Percentiles rank a stretch among this genome's conserved stretches.
These are phyloP conservation scores for Moelleriella libera DNA, from an alignment of 2,329 filamentous ascomycete genomes.

Conservation along the genomic window DNA sequence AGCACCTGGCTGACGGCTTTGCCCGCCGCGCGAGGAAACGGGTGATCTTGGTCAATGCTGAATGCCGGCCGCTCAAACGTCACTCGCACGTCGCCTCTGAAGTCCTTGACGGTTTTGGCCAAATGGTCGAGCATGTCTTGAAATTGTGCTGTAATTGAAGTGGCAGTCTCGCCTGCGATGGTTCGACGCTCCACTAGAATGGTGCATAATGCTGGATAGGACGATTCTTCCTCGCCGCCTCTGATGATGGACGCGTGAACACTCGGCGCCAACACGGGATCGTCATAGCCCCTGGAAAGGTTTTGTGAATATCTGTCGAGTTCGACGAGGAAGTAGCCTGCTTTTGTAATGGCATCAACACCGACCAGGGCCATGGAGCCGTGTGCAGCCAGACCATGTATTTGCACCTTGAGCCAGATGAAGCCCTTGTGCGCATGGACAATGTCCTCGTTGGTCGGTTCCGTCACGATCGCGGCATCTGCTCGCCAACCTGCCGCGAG, in stretches of 20 bases:
- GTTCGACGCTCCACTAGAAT: constrained; percentile 34
- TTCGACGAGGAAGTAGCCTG: constrained; percentile 30
- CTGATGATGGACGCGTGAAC: constrained; percentile 33
- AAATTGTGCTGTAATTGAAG: constrained; percentile 22
- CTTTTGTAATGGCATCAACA: constrained; percentile 32
- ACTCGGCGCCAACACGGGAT: constrained; percentile 20
- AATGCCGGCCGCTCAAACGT: constrained; percentile 28
- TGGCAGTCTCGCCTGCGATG: constrained; percentile 24
- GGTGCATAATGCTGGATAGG: constrained; percentile 33
- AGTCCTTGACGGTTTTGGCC: constrained; percentile 16
- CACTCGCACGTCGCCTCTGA: constrained; percentile 24
- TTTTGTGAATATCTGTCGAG: constrained; percentile 25
- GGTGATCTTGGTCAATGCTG: constrained; percentile 23
- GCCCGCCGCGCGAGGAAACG: constrained; percentile 20
- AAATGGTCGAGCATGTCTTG: constrained; percentile 19
- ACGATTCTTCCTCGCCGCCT: constrained; percentile 36
- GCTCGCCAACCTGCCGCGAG: constrained; percentile 36
- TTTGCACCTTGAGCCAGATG: constrained; percentile 26
- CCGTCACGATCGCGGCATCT: constrained; percentile 34
- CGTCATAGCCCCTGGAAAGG: constrained; percentile 14
- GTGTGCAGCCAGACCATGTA: constrained; percentile 26
- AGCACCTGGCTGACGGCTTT: constrained; percentile 13
- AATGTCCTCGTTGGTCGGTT: constrained; percentile 29
- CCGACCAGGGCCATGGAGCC: constrained; percentile 28
- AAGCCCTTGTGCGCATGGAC: constrained; percentile 36